Evolutionary conservation across 768 basidiomycete genomes (phyloP).

Genomic region (Chalciporus pseudorubinellus): DNA sequence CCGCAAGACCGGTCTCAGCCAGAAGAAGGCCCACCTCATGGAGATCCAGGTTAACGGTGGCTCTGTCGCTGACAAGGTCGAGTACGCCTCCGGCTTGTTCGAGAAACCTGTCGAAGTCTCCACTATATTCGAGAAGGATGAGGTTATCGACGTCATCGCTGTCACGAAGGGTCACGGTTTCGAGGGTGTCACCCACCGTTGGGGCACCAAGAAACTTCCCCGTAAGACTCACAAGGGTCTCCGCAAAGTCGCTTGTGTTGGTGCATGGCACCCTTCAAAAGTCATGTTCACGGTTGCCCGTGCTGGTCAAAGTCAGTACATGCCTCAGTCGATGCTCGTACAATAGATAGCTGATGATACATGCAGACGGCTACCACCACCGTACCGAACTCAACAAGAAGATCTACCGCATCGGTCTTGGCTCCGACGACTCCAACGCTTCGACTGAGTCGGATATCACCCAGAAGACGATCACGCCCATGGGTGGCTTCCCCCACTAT

Average conservation of each 20-base stretch:
- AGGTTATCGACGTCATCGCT: conserved; percentile 94
- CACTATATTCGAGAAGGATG: conserved; percentile 92
- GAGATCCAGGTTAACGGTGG: conserved; percentile 99
- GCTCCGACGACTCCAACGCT: conserved; percentile 74
- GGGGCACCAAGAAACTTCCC: conserved; percentile 99
- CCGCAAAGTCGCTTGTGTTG: conserved; percentile 98
- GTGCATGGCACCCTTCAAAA: conserved; percentile 98
- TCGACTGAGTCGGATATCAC: conserved; percentile 95
- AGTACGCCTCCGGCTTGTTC: conserved; percentile 89
- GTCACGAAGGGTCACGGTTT: conserved; percentile 99
- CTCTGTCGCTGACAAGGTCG: conserved; percentile 93
- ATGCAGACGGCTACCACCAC: conserved; percentile 90
- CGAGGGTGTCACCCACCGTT: conserved; percentile 98
- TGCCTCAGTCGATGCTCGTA: background rate
- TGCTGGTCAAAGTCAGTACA: conserved; percentile 93
- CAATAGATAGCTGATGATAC: conserved; percentile 5
- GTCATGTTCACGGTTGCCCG: conserved; percentile 99
- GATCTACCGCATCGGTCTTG: conserved; percentile 91
- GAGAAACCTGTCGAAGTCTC: conserved; percentile 92
- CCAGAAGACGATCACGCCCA: conserved; percentile 89
- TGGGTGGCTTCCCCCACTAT: conserved; percentile 99
- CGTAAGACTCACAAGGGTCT: conserved; percentile 99
- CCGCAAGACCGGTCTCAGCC: conserved; percentile 93
- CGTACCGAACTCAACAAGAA: conserved; percentile 99
- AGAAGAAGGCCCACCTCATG: conserved; percentile 99